Percentiles rank a stretch among this genome's conserved stretches.
phyloP scores from a whole-genome alignment of 148 eudicot genomes.

The Amaranthus palmeri region DNA sequence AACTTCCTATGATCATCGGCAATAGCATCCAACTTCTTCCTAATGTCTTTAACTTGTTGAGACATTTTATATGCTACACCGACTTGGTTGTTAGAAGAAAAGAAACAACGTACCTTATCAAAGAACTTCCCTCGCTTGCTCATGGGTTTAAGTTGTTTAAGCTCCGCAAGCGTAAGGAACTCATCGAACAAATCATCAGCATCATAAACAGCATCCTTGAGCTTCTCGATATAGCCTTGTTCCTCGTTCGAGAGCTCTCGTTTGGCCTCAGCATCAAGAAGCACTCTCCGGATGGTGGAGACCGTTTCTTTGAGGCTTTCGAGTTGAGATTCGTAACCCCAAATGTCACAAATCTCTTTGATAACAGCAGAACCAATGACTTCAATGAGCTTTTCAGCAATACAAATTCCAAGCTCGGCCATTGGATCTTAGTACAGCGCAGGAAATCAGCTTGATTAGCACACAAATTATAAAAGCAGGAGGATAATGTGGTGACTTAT shows the following conservation, averaged over 20 bases:
- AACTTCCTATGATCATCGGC: constrained; percentile 7
- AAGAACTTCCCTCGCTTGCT: not conserved
- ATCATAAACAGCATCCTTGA: constrained; percentile 25
- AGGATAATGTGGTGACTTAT: too few species aligned
- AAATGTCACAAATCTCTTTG: not conserved
- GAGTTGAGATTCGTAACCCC: constrained; percentile 11
- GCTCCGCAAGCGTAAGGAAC: constrained; percentile 14
- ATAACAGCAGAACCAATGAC: not conserved
- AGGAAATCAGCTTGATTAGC: too few species aligned
- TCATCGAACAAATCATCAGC: constrained; percentile 32
- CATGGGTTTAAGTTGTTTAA: not conserved
- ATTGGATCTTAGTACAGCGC: constrained; percentile 3
- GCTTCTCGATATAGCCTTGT: constrained; percentile 5
- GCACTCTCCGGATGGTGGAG: constrained; percentile 6
- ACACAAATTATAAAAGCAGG: too few species aligned
- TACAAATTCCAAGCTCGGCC: constrained; percentile 7
- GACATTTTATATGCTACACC: constrained; percentile 5
- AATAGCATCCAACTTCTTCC: too few species aligned
- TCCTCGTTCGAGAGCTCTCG: not conserved
- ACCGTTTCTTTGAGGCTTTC: constrained; percentile 14
- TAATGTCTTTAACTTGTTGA: constrained; percentile 3
- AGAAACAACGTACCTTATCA: constrained; percentile 16
- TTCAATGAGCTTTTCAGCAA: constrained; percentile 12
- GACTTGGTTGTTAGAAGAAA: constrained; percentile 5
- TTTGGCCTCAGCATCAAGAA: constrained; percentile 20